These are phyloP conservation scores for Lagenidium sp. DNA, from an alignment of 352 stramenopile species.

Conservation along the genomic window DNA sequence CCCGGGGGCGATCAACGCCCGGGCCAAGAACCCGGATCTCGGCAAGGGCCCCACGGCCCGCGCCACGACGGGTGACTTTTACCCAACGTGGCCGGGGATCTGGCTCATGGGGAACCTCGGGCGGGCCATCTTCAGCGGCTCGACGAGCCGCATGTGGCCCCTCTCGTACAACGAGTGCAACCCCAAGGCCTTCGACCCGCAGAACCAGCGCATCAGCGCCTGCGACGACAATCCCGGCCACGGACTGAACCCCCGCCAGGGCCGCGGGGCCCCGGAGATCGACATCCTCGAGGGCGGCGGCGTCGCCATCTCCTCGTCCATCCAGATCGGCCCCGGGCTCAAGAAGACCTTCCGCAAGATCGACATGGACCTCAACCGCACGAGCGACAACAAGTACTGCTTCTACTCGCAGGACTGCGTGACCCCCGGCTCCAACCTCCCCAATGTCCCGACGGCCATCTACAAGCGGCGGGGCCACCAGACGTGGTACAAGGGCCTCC, in stretches of 20 bases:
- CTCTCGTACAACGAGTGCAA: slow-evolving; percentile 93
- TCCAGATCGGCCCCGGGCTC: slow-evolving; percentile 64
- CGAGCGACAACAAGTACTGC: slow-evolving; percentile 19
- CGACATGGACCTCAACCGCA: slow-evolving; percentile 19
- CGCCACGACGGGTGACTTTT: slow-evolving; percentile 22
- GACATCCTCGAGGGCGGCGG: slow-evolving; percentile 90
- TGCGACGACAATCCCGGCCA: slow-evolving; percentile 89
- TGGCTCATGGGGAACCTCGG: slow-evolving; percentile 96
- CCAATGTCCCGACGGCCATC: slow-evolving; percentile 34
- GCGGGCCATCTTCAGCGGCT: slow-evolving; percentile 90
- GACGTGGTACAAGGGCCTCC: slow-evolving; percentile 48
- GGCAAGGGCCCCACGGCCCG: slow-evolving; percentile 62
- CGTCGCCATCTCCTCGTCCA: slow-evolving; percentile 56
- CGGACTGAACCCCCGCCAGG: slow-evolving; percentile 83
- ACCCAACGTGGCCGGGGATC: slow-evolving; percentile 89
- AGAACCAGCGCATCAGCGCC: slow-evolving; percentile 74
- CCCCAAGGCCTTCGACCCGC: slow-evolving; percentile 69
- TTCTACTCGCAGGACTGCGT: slow-evolving; percentile 31
- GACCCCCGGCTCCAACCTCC: slow-evolving; percentile 41
- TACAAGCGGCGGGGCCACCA: slow-evolving; percentile 28
- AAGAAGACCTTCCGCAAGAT: slow-evolving; percentile 35
- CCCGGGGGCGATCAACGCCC: slow-evolving; percentile 66
- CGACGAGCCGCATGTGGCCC: slow-evolving; percentile 92
- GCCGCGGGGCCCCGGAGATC: slow-evolving; percentile 92
- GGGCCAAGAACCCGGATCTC: slow-evolving; percentile 52